phyloP scores from a whole-genome alignment of 176 grass and related monocot species.

The Guadua angustifolia region DNA sequence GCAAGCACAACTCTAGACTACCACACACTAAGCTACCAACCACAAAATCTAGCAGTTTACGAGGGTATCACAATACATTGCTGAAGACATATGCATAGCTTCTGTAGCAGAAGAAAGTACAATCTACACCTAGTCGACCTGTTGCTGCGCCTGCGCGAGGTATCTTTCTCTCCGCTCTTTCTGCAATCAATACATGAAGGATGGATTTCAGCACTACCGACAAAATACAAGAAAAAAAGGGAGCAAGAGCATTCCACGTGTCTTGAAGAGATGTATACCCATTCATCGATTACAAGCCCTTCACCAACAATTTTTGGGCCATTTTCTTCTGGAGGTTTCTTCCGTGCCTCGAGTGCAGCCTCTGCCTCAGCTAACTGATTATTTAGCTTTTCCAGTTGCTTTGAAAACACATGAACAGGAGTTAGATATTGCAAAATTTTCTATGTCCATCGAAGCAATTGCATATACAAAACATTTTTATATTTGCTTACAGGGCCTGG shows the following conservation, averaged over 20 bases:
- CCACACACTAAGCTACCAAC: conserved; percentile 45
- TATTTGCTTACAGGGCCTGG: conserved; percentile 69
- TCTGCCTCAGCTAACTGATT: conserved; percentile 84
- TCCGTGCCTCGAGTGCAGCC: conserved; percentile 76
- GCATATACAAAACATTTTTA: neutral
- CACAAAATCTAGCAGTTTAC: conserved; percentile 52
- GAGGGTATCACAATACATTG: conserved; percentile 42
- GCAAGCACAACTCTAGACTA: conserved; percentile 54
- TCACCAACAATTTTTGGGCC: conserved; percentile 88
- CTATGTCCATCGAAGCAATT: conserved; percentile 1
- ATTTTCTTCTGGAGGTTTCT: conserved; percentile 87
- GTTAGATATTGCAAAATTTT: conserved; percentile 15
- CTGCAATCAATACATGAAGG: conserved; percentile 45
- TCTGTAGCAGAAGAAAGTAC: conserved; percentile 24
- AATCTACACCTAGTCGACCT: conserved; percentile 81
- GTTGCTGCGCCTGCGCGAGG: conserved; percentile 73
- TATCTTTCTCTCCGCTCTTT: conserved; percentile 96
- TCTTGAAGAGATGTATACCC: conserved; percentile 59
- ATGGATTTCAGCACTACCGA: conserved; percentile 22
- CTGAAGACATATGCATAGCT: conserved; percentile 36
- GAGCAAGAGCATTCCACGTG: neutral
- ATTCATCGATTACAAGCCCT: conserved; percentile 96
- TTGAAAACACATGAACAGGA: conserved; percentile 32
- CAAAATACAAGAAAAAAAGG: neutral
- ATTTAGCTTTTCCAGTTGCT: conserved; percentile 97